Conservation (phyloP, 495 filamentous ascomycete species). For the Aspergillus hancockii region DNA sequence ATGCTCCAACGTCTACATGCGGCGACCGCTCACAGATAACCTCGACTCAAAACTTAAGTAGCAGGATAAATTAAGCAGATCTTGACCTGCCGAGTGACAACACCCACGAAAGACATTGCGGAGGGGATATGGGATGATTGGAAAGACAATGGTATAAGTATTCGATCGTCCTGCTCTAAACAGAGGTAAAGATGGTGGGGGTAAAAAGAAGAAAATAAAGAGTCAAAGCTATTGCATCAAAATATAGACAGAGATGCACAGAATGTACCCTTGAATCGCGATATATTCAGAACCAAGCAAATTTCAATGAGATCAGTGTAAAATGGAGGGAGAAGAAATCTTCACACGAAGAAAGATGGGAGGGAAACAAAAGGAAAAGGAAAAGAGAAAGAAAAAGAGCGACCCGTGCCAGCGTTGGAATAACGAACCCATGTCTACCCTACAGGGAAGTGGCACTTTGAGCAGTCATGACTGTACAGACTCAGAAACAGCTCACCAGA, state of each 20-base stretch:
- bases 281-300: conserved; percentile 9
- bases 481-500: conserved; percentile 26
- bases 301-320: background rate
- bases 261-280: background rate
- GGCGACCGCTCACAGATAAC: too few relatives aligned
- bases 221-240: conserved; percentile 1
- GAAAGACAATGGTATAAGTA: background rate
- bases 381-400: conserved; percentile 1
- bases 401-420: background rate
- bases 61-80: too few relatives aligned
- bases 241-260: conserved; percentile 13
- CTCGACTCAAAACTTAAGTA: too few relatives aligned
- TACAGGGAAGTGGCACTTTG: conserved; percentile 7
- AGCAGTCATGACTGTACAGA: conserved; percentile 21
- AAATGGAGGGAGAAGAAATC: conserved; percentile 9
- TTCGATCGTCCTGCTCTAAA: background rate
- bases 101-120: background rate
- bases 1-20: too few relatives aligned
- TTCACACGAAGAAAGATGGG: conserved; percentile 19
- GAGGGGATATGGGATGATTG: background rate
- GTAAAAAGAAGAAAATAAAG: background rate
- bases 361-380: conserved; percentile 8
- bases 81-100: background rate
- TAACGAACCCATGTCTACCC: background rate
- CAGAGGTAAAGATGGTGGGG: background rate